phyloP scores from a whole-genome alignment of 306 rosid genomes.

The Trichosanthes truncata region DNA sequence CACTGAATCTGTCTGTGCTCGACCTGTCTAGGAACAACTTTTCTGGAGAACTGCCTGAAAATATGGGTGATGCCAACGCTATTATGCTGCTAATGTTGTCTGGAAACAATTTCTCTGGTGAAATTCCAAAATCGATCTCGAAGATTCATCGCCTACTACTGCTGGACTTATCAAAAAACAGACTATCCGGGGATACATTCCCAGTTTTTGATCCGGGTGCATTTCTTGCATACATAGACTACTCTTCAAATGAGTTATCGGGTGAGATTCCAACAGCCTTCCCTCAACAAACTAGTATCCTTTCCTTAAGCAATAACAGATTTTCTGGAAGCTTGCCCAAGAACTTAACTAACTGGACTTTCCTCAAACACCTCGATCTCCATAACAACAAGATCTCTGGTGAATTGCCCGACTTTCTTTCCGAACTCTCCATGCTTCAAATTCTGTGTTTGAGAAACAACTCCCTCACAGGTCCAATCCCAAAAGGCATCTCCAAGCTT shows the following conservation, averaged over 20 bases:
- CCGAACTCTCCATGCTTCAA: conserved; percentile 12
- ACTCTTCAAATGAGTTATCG: conserved; percentile 18
- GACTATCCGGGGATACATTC: conserved; percentile 12
- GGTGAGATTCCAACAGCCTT: conserved; percentile 21
- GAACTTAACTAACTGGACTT: conserved; percentile 13
- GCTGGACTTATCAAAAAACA: conserved; percentile 20
- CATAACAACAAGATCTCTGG: conserved; percentile 20
- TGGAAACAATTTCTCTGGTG: conserved; percentile 20
- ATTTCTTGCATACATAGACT: conserved; percentile 13
- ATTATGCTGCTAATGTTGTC: conserved; percentile 18
- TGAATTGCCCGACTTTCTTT: conserved; percentile 10
- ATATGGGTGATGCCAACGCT: conserved; percentile 12
- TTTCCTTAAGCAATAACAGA: conserved; percentile 15
- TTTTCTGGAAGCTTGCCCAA: conserved; percentile 18
- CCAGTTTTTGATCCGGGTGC: conserved; percentile 11
- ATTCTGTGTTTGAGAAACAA: conserved; percentile 14
- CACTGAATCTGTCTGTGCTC: conserved; percentile 10
- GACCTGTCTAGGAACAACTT: conserved; percentile 20
- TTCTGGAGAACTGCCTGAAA: conserved; percentile 18
- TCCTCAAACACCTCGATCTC: conserved; percentile 18
- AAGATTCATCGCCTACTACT: conserved; percentile 18
- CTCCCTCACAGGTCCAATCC: conserved; percentile 13
- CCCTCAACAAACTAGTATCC: conserved; percentile 14
- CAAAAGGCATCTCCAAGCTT: conserved; percentile 9
- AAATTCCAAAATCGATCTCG: conserved; percentile 18